These are phyloP conservation scores for Chalaropsis thielavioides DNA, from an alignment of 2,329 filamentous ascomycete genomes.

Conservation along the genomic window DNA sequence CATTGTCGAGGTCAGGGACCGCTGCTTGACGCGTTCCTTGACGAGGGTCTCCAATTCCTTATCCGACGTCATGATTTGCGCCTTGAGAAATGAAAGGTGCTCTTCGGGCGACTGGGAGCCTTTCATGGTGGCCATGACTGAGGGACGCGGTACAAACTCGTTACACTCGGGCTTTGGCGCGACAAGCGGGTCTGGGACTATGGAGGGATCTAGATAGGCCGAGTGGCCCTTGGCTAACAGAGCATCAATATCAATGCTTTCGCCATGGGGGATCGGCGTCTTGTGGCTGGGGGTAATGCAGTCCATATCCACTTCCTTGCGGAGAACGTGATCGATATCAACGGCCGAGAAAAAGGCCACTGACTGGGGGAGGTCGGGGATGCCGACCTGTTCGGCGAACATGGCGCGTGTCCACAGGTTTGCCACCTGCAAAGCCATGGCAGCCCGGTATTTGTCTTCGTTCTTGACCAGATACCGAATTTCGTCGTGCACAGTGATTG, in stretches of 20 bases:
- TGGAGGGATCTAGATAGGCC: constrained; percentile 53
- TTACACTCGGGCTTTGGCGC: constrained; percentile 48
- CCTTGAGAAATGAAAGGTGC: constrained; percentile 55
- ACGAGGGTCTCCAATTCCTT: constrained; percentile 60
- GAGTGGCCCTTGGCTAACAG: constrained; percentile 57
- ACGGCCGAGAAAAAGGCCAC: constrained; percentile 94
- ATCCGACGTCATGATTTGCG: constrained; percentile 67
- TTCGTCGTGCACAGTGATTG: constrained; percentile 94
- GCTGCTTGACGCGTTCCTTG: constrained; percentile 30
- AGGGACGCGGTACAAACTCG: constrained; percentile 52
- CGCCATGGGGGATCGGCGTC: constrained; percentile 63
- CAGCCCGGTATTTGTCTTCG: constrained; percentile 72
- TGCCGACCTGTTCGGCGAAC: constrained; percentile 94
- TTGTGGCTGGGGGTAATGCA: constrained; percentile 83
- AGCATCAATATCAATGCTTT: constrained; percentile 69
- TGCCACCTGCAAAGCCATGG: constrained; percentile 83
- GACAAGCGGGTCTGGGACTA: constrained; percentile 37
- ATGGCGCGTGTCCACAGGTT: constrained; percentile 96
- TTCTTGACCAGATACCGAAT: constrained; percentile 84
- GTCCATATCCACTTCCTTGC: constrained; percentile 97
- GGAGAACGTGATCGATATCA: constrained; percentile 87
- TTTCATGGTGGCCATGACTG: constrained; percentile 61
- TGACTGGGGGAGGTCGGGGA: constrained; percentile 81
- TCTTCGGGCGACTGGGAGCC: constrained; percentile 27
- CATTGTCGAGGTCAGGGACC: neutral